Percentiles rank a stretch among this genome's conserved stretches.
These are phyloP conservation scores for Pythium apleroticum DNA, from an alignment of 352 stramenopile genomes.

Conservation along the genomic window DNA sequence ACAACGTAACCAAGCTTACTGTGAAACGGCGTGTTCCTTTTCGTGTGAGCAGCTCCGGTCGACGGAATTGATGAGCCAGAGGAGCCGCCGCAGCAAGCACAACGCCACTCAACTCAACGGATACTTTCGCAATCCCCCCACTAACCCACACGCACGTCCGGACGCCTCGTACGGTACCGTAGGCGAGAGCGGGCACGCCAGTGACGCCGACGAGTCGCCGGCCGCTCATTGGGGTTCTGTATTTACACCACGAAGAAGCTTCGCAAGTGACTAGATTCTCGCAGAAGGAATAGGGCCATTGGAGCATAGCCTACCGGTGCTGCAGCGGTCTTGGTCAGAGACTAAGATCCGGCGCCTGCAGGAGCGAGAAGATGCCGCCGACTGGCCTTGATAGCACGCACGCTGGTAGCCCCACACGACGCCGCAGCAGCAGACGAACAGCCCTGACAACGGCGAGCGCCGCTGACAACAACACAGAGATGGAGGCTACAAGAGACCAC, in stretches of 20 bases:
- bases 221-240: slow-evolving; percentile 12
- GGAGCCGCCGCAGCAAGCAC: background rate
- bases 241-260: slow-evolving; percentile 4
- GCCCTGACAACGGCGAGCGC: background rate
- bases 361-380: background rate
- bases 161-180: background rate
- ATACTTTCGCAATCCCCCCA: background rate
- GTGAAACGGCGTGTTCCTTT: slow-evolving; percentile 6
- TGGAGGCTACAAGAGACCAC: background rate
- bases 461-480: background rate
- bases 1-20: too few species aligned
- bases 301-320: background rate
- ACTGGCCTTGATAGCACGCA: background rate
- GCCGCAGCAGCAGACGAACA: background rate
- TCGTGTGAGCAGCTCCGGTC: background rate
- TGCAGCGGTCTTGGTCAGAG: background rate
- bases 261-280: background rate
- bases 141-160: background rate
- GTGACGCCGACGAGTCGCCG: slow-evolving; percentile 12
- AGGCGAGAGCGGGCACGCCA: background rate
- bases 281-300: background rate
- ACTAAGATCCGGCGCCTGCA: background rate
- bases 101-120: background rate
- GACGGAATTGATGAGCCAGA: background rate
- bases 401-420: background rate